Evolutionary conservation across 139 green algal genomes (phyloP).

Genomic region (Chlorella sp.): DNA sequence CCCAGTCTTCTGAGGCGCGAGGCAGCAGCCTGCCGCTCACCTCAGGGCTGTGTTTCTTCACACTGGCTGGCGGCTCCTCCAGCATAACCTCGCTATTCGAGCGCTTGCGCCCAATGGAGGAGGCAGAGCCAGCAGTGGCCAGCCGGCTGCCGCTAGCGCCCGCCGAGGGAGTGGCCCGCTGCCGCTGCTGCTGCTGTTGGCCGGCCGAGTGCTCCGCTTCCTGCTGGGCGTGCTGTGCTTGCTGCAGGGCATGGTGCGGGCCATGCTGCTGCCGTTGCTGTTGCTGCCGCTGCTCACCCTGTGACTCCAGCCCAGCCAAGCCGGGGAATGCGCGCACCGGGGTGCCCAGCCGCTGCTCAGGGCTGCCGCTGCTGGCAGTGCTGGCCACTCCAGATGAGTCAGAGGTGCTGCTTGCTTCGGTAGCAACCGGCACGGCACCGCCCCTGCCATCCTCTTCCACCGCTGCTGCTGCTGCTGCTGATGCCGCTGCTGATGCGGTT

Average conservation of each 20-base stretch:
- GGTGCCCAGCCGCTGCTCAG: background rate
- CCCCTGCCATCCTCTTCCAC: no score
- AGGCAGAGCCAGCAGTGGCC: background rate
- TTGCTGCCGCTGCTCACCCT: background rate
- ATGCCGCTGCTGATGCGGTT: background rate
- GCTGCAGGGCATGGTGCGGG: background rate
- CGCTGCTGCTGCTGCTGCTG: background rate
- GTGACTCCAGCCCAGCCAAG: background rate
- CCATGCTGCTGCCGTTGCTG: background rate
- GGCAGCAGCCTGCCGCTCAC: background rate
- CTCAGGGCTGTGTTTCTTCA: constrained; percentile 18
- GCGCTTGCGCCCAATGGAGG: constrained; percentile 15
- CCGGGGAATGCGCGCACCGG: background rate
- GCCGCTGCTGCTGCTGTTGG: background rate
- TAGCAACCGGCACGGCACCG: no score
- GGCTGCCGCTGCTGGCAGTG: constrained; percentile 18
- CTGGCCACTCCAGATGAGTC: background rate
- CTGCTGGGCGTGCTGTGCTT: background rate
- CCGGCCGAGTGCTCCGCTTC: background rate
- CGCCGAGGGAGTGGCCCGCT: background rate
- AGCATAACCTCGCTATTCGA: background rate
- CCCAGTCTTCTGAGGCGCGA: background rate
- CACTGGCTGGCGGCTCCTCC: background rate
- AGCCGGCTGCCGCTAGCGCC: background rate
- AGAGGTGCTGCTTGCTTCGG: background rate